Conservation (phyloP, 1,139 yeast genomes). For the Scheffersomyces cryptocercus region DNA sequence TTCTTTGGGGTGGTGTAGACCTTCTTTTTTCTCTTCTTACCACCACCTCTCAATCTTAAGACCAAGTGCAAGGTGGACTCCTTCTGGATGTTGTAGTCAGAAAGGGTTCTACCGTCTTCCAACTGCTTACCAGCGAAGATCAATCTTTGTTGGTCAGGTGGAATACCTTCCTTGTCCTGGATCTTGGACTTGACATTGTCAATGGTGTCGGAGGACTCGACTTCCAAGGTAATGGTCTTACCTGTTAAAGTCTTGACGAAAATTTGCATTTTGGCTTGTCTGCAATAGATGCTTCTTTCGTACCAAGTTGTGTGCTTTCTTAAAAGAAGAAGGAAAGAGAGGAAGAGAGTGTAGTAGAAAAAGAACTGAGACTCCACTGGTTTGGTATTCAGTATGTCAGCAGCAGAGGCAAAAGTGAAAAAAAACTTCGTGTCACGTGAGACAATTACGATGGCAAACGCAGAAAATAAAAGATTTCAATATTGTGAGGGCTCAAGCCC, state of each 20-base stretch:
- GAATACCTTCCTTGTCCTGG: conserved; percentile 99
- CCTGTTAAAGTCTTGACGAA: conserved; percentile 99
- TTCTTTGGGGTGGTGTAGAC: conserved; percentile 99
- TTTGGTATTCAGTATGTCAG: too few relatives aligned
- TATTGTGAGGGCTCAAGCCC: background rate
- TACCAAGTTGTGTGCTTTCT: conserved; percentile 31
- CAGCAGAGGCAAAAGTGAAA: too few relatives aligned
- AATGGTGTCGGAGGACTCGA: conserved; percentile 98
- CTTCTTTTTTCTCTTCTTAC: conserved; percentile 99
- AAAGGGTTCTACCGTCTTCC: conserved; percentile 98
- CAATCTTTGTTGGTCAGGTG: conserved; percentile 99
- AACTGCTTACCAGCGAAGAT: conserved; percentile 99
- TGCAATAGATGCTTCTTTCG: conserved; percentile 53
- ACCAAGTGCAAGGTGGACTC: conserved; percentile 98
- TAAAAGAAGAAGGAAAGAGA: conserved; percentile 5
- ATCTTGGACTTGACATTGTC: conserved; percentile 99
- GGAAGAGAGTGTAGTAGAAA: background rate
- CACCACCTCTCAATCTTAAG: conserved; percentile 99
- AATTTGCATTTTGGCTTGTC: conserved; percentile 85
- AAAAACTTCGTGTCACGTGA: too few relatives aligned
- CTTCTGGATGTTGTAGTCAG: conserved; percentile 99
- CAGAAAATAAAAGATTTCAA: background rate
- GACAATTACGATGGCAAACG: background rate
- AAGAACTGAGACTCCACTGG: background rate
- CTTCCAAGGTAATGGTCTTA: conserved; percentile 99